Evolutionary conservation across 495 filamentous ascomycete genomes (phyloP).

Genomic region (Penicillium daleae): DNA sequence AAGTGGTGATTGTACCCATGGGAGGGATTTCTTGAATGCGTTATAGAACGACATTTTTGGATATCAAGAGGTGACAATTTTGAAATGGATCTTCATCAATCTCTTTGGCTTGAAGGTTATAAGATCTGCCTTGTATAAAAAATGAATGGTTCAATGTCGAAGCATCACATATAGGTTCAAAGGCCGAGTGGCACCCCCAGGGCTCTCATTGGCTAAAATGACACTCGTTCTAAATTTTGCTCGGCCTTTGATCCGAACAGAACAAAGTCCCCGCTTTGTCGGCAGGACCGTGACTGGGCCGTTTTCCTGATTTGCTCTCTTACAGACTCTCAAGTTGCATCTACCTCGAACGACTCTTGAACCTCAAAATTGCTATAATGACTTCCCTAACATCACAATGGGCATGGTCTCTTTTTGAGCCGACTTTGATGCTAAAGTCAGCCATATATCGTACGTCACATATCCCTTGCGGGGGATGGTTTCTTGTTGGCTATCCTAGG

Average conservation of each 20-base stretch:
- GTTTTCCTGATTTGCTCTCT: background rate
- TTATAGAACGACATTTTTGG: background rate
- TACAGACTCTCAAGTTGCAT: background rate
- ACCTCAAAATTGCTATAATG: background rate
- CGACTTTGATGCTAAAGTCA: background rate
- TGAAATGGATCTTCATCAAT: background rate
- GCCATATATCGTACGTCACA: background rate
- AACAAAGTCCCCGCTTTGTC: conserved; percentile 1
- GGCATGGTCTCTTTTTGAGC: conserved; percentile 1
- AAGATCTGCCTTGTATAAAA: background rate
- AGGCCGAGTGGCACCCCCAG: conserved; percentile 4
- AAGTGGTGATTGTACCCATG: conserved; percentile 20
- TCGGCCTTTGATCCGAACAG: background rate
- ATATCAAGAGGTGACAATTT: no score
- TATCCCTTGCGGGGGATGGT: background rate
- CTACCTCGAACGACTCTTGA: background rate
- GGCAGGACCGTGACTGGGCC: background rate
- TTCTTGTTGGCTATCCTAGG: no score
- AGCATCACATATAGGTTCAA: conserved; percentile 1
- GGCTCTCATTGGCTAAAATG: background rate
- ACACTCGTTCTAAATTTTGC: no score
- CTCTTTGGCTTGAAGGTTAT: background rate
- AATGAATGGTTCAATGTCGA: background rate
- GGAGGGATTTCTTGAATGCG: conserved; percentile 9
- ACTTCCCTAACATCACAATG: background rate